These are phyloP conservation scores for Aaosphaeria arxii DNA, from an alignment of 2,329 filamentous ascomycete genomes.

Conservation along the genomic window DNA sequence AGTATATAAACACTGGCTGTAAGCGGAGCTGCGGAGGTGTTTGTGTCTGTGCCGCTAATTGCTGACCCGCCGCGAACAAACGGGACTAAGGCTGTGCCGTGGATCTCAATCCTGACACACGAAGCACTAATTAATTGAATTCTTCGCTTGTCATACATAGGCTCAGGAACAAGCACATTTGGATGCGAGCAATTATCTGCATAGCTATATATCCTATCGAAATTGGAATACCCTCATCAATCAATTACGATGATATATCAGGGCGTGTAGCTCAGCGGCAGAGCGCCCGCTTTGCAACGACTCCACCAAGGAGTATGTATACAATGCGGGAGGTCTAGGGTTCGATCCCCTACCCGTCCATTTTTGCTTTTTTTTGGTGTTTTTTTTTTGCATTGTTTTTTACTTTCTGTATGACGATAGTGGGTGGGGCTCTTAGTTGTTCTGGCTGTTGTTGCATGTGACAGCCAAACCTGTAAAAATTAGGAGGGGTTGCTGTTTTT, in stretches of 20 bases:
- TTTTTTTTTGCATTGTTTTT: neutral
- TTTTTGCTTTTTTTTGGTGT: constrained; percentile 5
- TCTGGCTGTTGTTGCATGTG: neutral
- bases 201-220: neutral
- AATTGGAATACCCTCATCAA: neutral
- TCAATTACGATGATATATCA: neutral
- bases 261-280: constrained; percentile 39
- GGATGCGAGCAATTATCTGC: no score
- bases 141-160: no score
- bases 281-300: constrained; percentile 39
- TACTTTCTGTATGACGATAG: neutral
- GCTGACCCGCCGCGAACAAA: no score
- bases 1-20: no score
- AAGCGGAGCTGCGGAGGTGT: no score
- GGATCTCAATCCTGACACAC: no score
- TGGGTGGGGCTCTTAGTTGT: neutral
- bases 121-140: no score
- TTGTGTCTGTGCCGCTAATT: no score
- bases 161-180: no score
- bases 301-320: neutral
- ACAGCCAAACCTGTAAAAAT: no score
- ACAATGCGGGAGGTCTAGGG: constrained; percentile 29
- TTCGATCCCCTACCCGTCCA: constrained; percentile 30
- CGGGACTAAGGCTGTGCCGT: no score
- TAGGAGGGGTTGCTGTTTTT: no score